These are phyloP conservation scores for Berberis thunbergii DNA, from an alignment of 164 flowering plant species.

Conservation along the genomic window DNA sequence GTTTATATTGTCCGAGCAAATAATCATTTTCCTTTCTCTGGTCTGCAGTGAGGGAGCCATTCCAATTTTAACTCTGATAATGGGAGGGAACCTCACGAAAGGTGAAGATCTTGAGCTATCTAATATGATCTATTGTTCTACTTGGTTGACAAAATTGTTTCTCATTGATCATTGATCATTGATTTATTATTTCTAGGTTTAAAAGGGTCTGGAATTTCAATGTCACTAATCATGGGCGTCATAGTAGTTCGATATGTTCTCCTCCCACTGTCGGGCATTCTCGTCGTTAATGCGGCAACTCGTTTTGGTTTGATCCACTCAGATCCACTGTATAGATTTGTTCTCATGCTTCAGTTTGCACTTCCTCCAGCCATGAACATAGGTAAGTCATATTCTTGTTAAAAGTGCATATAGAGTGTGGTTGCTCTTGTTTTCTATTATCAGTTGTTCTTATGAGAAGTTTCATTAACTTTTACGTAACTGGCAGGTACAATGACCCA, in stretches of 20 bases:
- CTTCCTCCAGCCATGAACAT: constrained; percentile 82
- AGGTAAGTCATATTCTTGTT: constrained; percentile 20
- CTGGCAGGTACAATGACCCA: constrained; percentile 61
- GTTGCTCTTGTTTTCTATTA: not conserved
- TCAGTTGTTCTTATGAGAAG: not conserved
- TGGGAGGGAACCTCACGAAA: constrained; percentile 64
- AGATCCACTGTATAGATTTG: constrained; percentile 54
- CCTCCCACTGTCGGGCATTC: constrained; percentile 47
- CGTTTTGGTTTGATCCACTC: constrained; percentile 33
- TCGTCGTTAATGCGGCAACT: constrained; percentile 40
- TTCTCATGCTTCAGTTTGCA: constrained; percentile 60
- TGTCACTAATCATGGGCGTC: constrained; percentile 35
- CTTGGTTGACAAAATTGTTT: not conserved
- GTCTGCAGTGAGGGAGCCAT: constrained; percentile 59
- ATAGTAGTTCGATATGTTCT: constrained; percentile 39
- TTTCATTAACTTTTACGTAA: not conserved
- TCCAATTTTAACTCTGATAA: constrained; percentile 49
- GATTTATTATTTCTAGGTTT: constrained; percentile 31
- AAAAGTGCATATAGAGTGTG: not conserved
- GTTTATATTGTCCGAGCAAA: too few species aligned
- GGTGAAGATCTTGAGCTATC: constrained; percentile 25
- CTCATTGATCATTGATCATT: not conserved
- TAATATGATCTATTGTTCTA: not conserved
- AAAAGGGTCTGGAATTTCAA: constrained; percentile 25
- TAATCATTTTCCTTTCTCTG: too few species aligned